A percentile compares a stretch with the other conserved stretches of the same genome.
Conservation (phyloP, 2,329 filamentous ascomycete genomes). For the Albifimbria verrucaria region DNA sequence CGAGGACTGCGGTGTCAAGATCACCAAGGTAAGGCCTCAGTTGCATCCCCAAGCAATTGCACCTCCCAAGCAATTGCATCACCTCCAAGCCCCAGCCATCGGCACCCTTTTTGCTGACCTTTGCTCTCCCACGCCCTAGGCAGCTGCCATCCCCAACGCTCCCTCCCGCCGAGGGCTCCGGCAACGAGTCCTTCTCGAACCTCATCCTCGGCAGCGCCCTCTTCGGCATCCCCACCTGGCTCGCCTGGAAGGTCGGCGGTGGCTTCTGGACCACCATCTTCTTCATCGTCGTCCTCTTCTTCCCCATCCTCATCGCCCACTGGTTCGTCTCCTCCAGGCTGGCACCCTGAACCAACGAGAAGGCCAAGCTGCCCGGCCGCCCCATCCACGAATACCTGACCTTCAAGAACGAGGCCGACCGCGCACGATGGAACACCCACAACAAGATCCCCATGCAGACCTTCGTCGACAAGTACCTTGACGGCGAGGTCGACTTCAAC, state of each 20-base stretch:
- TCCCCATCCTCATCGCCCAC: constrained; percentile 75
- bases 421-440: constrained; percentile 65
- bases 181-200: constrained; percentile 83
- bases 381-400: constrained; percentile 84
- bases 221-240: constrained; percentile 67
- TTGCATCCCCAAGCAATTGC: neutral
- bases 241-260: constrained; percentile 79
- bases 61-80: neutral
- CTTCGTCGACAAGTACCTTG: constrained; percentile 94
- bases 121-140: constrained; percentile 48
- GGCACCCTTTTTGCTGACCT: neutral
- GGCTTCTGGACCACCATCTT: constrained; percentile 84
- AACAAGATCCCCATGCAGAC: constrained; percentile 82
- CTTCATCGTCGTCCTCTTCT: constrained; percentile 68
- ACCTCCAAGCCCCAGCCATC: neutral
- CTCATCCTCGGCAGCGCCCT: constrained; percentile 66
- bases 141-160: constrained; percentile 83
- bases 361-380: constrained; percentile 76
- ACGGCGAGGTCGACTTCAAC: constrained; percentile 87
- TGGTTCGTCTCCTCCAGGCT: constrained; percentile 76
- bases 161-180: constrained; percentile 79
- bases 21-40: constrained; percentile 30
- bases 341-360: constrained; percentile 85
- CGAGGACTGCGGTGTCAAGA: constrained; percentile 47
- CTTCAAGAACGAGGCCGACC: constrained; percentile 59